phyloP scores from a whole-genome alignment of 2,329 filamentous ascomycete species.

The Fusarium virguliforme region DNA sequence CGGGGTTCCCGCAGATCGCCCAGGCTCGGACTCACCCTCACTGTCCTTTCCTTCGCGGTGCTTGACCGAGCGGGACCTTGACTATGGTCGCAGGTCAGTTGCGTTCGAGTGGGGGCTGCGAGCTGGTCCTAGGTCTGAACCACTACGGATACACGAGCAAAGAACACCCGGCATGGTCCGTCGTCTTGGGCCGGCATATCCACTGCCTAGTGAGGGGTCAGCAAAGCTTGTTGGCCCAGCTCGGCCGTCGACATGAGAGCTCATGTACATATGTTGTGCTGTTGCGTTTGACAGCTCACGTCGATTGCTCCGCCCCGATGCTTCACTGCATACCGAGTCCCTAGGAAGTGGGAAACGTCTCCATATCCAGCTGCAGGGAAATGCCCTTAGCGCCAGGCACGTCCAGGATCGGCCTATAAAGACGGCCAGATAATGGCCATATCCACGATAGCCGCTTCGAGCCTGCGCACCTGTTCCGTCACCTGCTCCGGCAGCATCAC shows the following conservation, averaged over 20 bases:
- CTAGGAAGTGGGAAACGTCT: slow-evolving; percentile 29
- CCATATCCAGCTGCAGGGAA: slow-evolving; percentile 41
- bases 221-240: slow-evolving; percentile 4
- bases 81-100: slow-evolving; percentile 4
- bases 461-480: slow-evolving; percentile 47
- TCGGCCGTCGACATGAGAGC: neutral
- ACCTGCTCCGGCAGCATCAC: slow-evolving; percentile 45
- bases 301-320: slow-evolving; percentile 31
- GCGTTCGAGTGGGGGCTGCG: slow-evolving; percentile 16
- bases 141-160: slow-evolving; percentile 19
- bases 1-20: slow-evolving; percentile 1
- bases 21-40: neutral
- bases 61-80: slow-evolving; percentile 1
- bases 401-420: slow-evolving; percentile 31
- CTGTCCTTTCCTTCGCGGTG: neutral
- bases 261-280: slow-evolving; percentile 12
- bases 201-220: slow-evolving; percentile 17
- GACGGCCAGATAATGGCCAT: slow-evolving; percentile 27
- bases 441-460: slow-evolving; percentile 35
- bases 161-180: slow-evolving; percentile 9
- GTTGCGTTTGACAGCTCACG: slow-evolving; percentile 15
- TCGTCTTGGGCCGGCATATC: neutral
- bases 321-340: slow-evolving; percentile 24
- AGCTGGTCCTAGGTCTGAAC: slow-evolving; percentile 18
- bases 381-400: slow-evolving; percentile 48